Conservation (phyloP, 2,329 filamentous ascomycete genomes). For the Monosporascus sp. region DNA sequence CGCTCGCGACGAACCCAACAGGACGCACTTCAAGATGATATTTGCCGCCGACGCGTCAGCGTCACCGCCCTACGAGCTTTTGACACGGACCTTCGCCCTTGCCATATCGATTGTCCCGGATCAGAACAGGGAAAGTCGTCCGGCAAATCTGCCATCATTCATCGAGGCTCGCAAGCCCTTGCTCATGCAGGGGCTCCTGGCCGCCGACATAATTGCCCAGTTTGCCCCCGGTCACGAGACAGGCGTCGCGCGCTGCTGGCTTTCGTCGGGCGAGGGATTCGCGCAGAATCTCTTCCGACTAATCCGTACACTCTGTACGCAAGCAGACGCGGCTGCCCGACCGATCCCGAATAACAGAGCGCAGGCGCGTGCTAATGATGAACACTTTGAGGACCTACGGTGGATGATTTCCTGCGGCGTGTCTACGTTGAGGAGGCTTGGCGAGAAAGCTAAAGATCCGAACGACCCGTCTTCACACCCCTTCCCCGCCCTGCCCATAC, state of each 20-base stretch:
- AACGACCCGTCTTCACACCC: slow-evolving; percentile 51
- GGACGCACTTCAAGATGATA: slow-evolving; percentile 76
- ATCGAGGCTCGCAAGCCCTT: slow-evolving; percentile 83
- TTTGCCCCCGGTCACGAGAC: slow-evolving; percentile 68
- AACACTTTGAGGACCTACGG: slow-evolving; percentile 37
- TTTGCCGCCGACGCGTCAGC: slow-evolving; percentile 68
- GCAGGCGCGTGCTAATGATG: slow-evolving; percentile 36
- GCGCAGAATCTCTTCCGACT: slow-evolving; percentile 74
- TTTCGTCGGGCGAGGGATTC: slow-evolving; percentile 79
- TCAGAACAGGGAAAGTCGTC: slow-evolving; percentile 46
- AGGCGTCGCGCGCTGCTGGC: slow-evolving; percentile 71
- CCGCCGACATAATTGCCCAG: slow-evolving; percentile 80
- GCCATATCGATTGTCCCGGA: slow-evolving; percentile 83
- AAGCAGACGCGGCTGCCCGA: slow-evolving; percentile 48
- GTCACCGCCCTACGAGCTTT: slow-evolving; percentile 66
- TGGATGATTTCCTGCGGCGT: slow-evolving; percentile 66
- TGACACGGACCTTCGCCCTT: slow-evolving; percentile 82
- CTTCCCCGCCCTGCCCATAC: slow-evolving; percentile 58
- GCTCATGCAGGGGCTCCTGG: slow-evolving; percentile 86
- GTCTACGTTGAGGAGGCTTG: slow-evolving; percentile 61
- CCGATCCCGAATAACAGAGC: slow-evolving; percentile 27
- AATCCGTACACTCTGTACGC: slow-evolving; percentile 64
- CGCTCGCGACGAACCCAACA: slow-evolving; percentile 88
- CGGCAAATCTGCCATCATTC: slow-evolving; percentile 57
- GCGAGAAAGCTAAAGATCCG: slow-evolving; percentile 62